Evolutionary conservation across 495 filamentous ascomycete species (phyloP).

Genomic region (Penicillium alfredii): DNA sequence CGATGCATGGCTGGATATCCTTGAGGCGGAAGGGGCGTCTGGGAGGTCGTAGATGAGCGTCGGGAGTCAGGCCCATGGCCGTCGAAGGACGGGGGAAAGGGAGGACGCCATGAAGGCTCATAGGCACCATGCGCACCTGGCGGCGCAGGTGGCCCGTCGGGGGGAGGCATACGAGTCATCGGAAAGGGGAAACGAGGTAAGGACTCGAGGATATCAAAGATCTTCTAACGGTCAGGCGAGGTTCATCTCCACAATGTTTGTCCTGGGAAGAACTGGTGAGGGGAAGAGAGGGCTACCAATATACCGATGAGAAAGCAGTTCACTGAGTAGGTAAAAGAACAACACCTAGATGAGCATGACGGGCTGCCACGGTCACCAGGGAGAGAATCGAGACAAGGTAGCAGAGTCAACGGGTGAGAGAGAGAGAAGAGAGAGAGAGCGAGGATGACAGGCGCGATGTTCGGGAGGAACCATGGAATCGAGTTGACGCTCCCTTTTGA

Average conservation of each 20-base stretch:
- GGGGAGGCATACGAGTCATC: constrained; percentile 34
- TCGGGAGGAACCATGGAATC: no score
- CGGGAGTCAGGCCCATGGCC: constrained; percentile 28
- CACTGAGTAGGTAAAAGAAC: constrained; percentile 4
- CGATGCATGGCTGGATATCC: constrained; percentile 31
- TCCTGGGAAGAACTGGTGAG: neutral
- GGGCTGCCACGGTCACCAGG: constrained; percentile 2
- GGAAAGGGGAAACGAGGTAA: constrained; percentile 9
- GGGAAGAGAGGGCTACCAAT: no score
- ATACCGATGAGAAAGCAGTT: constrained; percentile 13
- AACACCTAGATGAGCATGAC: constrained; percentile 16
- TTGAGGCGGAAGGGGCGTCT: constrained; percentile 25
- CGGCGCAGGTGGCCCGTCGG: constrained; percentile 24
- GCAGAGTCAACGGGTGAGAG: no score
- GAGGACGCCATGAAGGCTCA: constrained; percentile 31
- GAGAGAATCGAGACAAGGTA: neutral
- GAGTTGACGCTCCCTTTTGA: no score
- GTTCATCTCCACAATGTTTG: no score
- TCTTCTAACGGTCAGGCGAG: no score
- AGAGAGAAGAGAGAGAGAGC: neutral
- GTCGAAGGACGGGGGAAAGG: constrained; percentile 30
- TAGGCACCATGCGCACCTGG: constrained; percentile 25
- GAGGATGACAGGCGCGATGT: neutral
- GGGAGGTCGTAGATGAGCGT: constrained; percentile 26
- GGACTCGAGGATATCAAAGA: constrained; percentile 1